phyloP scores from a whole-genome alignment of 768 basidiomycete genomes.

The Rhizopogon sp. region DNA sequence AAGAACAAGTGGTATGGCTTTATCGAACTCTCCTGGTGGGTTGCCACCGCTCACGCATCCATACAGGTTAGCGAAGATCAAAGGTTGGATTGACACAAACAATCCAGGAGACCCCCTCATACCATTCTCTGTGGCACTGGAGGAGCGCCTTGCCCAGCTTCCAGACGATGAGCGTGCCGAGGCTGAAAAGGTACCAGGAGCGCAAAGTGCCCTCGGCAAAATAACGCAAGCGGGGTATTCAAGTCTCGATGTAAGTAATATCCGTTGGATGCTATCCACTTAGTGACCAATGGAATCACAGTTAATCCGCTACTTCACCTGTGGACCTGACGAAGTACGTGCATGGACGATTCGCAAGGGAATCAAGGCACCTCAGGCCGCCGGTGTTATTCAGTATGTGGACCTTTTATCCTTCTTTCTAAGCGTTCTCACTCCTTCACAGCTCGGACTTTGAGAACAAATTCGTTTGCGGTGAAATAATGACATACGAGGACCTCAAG shows the following conservation, averaged over 20 bases:
- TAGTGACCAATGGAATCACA: constrained; percentile 22
- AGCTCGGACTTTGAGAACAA: constrained; percentile 98
- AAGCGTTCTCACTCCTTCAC: not conserved
- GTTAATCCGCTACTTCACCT: constrained; percentile 96
- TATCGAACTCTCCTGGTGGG: not conserved
- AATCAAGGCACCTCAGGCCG: constrained; percentile 94
- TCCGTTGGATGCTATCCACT: not conserved
- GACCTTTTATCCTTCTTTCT: not conserved
- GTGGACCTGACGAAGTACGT: constrained; percentile 93
- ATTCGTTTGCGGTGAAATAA: constrained; percentile 97
- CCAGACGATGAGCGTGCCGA: constrained; percentile 65
- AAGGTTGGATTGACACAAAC: constrained; percentile 94
- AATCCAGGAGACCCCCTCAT: constrained; percentile 95
- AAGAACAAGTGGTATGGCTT: constrained; percentile 90
- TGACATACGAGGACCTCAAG: constrained; percentile 85
- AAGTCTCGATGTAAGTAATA: constrained; percentile 64
- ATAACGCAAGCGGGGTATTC: constrained; percentile 94
- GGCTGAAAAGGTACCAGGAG: constrained; percentile 73
- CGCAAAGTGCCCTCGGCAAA: constrained; percentile 75
- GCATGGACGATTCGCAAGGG: constrained; percentile 97
- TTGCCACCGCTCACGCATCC: not conserved
- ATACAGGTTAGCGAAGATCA: constrained; percentile 88
- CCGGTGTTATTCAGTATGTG: constrained; percentile 93
- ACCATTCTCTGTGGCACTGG: constrained; percentile 94
- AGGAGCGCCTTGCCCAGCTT: constrained; percentile 76